Conservation (phyloP, 257 asterid species). For the Gentiana straminea region DNA sequence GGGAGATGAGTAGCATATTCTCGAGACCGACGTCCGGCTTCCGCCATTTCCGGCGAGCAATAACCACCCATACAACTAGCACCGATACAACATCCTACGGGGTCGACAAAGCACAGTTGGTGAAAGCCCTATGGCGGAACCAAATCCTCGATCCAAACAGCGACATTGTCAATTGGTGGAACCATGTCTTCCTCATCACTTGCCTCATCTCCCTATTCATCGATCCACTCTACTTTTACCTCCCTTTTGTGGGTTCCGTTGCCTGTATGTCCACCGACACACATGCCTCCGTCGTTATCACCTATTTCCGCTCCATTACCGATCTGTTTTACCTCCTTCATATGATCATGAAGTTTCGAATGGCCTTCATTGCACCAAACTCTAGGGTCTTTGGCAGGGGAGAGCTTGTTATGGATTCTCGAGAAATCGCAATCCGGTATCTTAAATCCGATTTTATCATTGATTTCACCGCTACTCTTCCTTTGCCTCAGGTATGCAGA, state of each 20-base stretch:
- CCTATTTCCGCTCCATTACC: conserved; percentile 43
- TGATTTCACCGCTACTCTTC: conserved; percentile 73
- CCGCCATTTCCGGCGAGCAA: conserved; percentile 59
- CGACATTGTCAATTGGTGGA: conserved; percentile 78
- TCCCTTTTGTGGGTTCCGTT: conserved; percentile 45
- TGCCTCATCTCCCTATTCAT: conserved; percentile 68
- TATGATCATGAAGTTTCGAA: conserved; percentile 70
- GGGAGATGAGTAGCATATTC: conserved; percentile 91
- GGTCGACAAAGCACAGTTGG: conserved; percentile 42
- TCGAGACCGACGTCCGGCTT: conserved; percentile 68
- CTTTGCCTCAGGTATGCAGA: conserved; percentile 64
- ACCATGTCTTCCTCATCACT: conserved; percentile 60
- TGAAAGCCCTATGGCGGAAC: conserved; percentile 54
- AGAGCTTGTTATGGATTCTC: conserved; percentile 80
- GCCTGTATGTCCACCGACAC: conserved; percentile 66
- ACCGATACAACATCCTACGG: conserved; percentile 5
- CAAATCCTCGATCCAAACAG: conserved; percentile 87
- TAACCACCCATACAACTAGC: conserved; percentile 17
- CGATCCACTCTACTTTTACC: conserved; percentile 80
- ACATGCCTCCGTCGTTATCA: conserved; percentile 34
- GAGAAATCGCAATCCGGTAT: conserved; percentile 46
- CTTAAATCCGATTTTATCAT: conserved; percentile 60
- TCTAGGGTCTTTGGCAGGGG: conserved; percentile 93
- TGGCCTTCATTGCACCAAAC: conserved; percentile 79
- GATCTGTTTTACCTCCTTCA: conserved; percentile 70